Conservation (phyloP, 202 grass and related monocot species). For the Brachypodium distachyon region DNA sequence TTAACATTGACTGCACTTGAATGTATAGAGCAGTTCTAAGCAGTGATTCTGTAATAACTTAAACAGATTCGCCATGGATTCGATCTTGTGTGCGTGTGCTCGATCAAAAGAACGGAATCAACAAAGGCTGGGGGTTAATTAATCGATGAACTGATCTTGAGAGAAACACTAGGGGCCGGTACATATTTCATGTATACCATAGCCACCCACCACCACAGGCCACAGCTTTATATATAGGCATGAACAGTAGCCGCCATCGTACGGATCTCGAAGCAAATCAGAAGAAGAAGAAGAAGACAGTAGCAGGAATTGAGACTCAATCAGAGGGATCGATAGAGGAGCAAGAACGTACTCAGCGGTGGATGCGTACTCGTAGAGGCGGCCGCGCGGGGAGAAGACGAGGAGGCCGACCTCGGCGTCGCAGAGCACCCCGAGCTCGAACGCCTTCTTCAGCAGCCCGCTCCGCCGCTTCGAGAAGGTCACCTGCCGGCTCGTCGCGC, state of each 20-base stretch:
- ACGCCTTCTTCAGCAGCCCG: slow-evolving; percentile 47
- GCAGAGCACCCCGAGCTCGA: slow-evolving; percentile 47
- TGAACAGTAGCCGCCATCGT: neutral
- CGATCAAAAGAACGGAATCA: no score
- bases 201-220: no score
- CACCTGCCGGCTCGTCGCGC: slow-evolving; percentile 42
- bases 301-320: neutral
- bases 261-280: neutral
- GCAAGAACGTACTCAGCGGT: slow-evolving; percentile 20
- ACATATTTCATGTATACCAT: slow-evolving; percentile 5
- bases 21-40: no score
- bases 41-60: no score
- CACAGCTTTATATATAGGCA: no score
- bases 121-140: no score
- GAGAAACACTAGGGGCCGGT: neutral
- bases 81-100: no score
- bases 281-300: neutral
- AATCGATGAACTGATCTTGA: no score
- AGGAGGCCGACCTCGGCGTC: slow-evolving; percentile 42
- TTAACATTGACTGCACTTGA: no score
- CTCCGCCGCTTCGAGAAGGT: slow-evolving; percentile 46
- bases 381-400: slow-evolving; percentile 42
- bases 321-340: neutral
- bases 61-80: no score
- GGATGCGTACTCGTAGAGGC: slow-evolving; percentile 47